phyloP scores from a whole-genome alignment of 2,329 filamentous ascomycete genomes.

The Paramyrothecium roridum region DNA sequence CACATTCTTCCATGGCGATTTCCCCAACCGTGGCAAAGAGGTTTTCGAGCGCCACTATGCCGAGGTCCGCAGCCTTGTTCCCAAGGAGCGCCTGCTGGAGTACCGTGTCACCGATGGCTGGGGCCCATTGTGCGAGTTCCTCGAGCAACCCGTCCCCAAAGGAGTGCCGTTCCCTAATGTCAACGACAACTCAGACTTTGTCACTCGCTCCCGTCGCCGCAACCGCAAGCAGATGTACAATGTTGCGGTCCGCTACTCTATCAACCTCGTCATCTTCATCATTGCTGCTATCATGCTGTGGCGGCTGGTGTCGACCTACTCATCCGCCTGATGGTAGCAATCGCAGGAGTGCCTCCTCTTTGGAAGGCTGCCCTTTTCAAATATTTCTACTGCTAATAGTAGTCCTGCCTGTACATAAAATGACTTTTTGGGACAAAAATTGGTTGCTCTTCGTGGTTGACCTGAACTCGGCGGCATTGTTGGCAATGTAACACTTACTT shows the following conservation, averaged over 20 bases:
- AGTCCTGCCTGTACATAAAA: no score
- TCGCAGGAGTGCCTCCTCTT: background rate
- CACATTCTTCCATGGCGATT: constrained; percentile 66
- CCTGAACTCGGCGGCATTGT: no score
- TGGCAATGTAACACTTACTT: no score
- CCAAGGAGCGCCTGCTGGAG: constrained; percentile 23
- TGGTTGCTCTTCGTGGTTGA: no score
- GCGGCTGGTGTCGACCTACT: background rate
- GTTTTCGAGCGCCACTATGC: constrained; percentile 46
- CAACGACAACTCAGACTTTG: constrained; percentile 32
- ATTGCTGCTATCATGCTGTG: constrained; percentile 6
- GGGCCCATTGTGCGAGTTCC: constrained; percentile 32
- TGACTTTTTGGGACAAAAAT: no score
- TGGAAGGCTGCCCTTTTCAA: no score
- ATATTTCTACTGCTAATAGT: no score
- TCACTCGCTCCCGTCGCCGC: constrained; percentile 24
- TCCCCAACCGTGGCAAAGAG: constrained; percentile 61
- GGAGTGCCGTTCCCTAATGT: constrained; percentile 29
- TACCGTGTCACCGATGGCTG: constrained; percentile 26
- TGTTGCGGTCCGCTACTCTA: constrained; percentile 21
- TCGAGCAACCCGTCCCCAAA: constrained; percentile 29
- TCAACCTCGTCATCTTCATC: constrained; percentile 11
- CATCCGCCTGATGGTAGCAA: background rate
- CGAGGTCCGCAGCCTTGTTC: constrained; percentile 26
- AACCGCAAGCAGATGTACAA: constrained; percentile 33